Percentiles rank a stretch among this genome's conserved stretches.
Conservation (phyloP, 192 early-diverging fungal genomes). For the Lobosporangium transversale region DNA sequence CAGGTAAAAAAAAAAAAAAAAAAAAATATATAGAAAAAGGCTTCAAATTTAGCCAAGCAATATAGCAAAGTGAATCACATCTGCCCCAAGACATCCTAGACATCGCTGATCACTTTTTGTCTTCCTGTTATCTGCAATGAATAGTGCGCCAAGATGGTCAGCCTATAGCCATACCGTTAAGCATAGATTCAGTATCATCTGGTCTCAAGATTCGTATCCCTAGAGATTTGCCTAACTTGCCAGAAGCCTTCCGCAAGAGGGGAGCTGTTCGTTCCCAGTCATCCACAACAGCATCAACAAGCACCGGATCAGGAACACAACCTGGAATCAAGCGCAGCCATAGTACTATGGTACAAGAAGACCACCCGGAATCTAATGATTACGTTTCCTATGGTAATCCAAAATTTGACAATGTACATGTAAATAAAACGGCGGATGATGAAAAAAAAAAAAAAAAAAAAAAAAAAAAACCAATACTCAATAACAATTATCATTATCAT, state of each 20-base stretch:
- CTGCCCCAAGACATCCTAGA: too few species aligned
- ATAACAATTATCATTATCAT: too few species aligned
- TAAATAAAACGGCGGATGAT: too few species aligned
- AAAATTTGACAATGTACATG: neutral
- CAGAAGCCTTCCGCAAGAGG: slow-evolving; percentile 40
- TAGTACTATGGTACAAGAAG: slow-evolving; percentile 30
- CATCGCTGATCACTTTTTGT: too few species aligned
- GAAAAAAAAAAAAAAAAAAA: neutral
- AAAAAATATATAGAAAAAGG: too few species aligned
- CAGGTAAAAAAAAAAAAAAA: too few species aligned
- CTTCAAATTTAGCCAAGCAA: too few species aligned
- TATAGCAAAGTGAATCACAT: too few species aligned
- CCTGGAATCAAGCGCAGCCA: slow-evolving; percentile 25
- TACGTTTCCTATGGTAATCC: slow-evolving; percentile 17
- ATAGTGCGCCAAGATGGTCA: neutral
- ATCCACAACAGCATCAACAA: neutral
- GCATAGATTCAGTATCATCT: neutral
- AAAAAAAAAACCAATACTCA: neutral
- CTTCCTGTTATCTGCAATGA: neutral
- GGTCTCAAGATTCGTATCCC: slow-evolving; percentile 39
- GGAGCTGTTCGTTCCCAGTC: slow-evolving; percentile 31
- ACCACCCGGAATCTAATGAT: neutral
- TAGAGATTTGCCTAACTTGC: slow-evolving; percentile 35
- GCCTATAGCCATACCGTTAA: neutral
- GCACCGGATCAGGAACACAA: neutral